Conservation (phyloP, 2,329 filamentous ascomycete genomes). For the Xylaria digitata region DNA sequence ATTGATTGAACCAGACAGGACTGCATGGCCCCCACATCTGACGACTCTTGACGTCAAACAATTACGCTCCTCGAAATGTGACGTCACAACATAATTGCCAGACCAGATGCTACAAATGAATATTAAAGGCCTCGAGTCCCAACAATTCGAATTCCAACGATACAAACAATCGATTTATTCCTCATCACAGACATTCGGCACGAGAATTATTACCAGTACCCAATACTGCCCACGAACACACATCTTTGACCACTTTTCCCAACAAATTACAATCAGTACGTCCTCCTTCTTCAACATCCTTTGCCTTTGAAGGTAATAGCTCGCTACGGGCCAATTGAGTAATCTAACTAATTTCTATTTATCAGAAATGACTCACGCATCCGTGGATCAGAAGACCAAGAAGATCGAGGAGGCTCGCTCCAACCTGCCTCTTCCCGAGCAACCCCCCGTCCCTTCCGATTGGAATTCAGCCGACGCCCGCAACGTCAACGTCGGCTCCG, state of each 20-base stretch:
- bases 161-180: neutral
- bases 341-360: conserved; percentile 10
- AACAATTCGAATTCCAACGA: no score
- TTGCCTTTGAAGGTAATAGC: neutral
- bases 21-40: conserved; percentile 9
- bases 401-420: conserved; percentile 75
- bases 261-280: conserved; percentile 24
- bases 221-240: conserved; percentile 5
- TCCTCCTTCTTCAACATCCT: neutral
- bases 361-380: conserved; percentile 35
- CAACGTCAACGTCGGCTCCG: conserved; percentile 77
- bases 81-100: conserved; percentile 29
- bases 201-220: neutral
- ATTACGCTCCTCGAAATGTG: conserved; percentile 21
- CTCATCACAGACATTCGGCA: neutral
- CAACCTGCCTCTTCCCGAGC: conserved; percentile 82
- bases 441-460: conserved; percentile 81
- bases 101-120: conserved; percentile 21
- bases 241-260: neutral
- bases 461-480: conserved; percentile 78
- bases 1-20: neutral
- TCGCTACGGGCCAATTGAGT: neutral
- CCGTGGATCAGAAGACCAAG: conserved; percentile 37
- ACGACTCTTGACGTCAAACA: conserved; percentile 44
- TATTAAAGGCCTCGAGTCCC: conserved; percentile 28